These are phyloP conservation scores for Zizania latifolia DNA, from an alignment of 176 grass and related monocot genomes.

Conservation along the genomic window DNA sequence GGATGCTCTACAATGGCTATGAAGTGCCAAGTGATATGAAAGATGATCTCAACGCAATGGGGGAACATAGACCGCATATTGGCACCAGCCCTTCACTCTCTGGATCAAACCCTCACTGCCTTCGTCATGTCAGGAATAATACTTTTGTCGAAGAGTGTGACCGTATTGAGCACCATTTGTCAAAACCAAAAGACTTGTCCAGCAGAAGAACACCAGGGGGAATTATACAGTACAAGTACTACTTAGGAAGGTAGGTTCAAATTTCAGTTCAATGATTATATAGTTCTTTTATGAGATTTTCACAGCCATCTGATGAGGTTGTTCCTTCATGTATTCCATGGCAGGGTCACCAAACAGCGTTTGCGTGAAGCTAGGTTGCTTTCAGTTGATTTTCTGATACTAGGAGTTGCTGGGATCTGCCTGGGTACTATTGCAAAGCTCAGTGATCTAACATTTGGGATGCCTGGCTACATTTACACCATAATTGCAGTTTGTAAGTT, in stretches of 20 bases:
- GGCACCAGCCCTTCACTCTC: slow-evolving; percentile 5
- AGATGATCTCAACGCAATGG: slow-evolving; percentile 51
- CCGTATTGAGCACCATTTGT: slow-evolving; percentile 31
- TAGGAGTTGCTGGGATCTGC: slow-evolving; percentile 89
- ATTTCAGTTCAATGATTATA: not conserved
- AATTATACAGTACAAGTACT: slow-evolving; percentile 56
- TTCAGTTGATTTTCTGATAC: slow-evolving; percentile 85
- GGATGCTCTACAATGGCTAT: slow-evolving; percentile 65
- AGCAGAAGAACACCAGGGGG: slow-evolving; percentile 73
- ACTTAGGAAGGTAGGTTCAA: slow-evolving; percentile 47
- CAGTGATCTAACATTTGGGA: slow-evolving; percentile 61
- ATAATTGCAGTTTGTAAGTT: slow-evolving; percentile 97
- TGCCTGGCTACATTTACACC: slow-evolving; percentile 81
- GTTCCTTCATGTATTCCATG: slow-evolving; percentile 11
- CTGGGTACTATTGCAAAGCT: slow-evolving; percentile 70
- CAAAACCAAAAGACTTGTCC: slow-evolving; percentile 49
- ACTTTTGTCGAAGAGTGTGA: slow-evolving; percentile 39
- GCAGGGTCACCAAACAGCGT: slow-evolving; percentile 84
- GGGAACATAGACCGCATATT: slow-evolving; percentile 11
- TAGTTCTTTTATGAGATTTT: not conserved
- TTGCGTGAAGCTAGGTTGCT: slow-evolving; percentile 71
- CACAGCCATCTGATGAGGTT: not conserved
- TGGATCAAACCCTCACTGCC: slow-evolving; percentile 38
- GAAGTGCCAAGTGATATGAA: slow-evolving; percentile 66
- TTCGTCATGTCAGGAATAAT: slow-evolving; percentile 24